Conservation (phyloP, 495 filamentous ascomycete genomes). For the Podospora didyma region DNA sequence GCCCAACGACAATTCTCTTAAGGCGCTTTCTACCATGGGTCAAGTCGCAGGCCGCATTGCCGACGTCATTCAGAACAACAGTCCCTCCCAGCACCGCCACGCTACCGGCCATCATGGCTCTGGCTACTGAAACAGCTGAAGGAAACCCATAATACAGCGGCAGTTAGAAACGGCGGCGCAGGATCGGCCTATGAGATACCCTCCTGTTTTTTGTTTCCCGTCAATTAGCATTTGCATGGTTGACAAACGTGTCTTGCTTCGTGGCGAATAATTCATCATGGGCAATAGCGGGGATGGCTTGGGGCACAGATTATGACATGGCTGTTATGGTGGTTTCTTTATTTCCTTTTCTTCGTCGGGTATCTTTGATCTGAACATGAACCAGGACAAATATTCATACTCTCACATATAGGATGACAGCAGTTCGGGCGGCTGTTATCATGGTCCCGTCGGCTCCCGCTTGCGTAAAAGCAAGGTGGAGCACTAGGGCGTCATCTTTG, state of each 20-base stretch:
- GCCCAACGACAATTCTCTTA: slow-evolving; percentile 59
- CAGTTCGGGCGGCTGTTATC: neutral
- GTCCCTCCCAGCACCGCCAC: too few relatives aligned
- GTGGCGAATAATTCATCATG: neutral
- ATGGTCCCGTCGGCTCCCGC: neutral
- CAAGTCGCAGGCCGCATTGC: slow-evolving; percentile 22
- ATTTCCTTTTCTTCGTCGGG: neutral
- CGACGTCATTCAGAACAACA: slow-evolving; percentile 11
- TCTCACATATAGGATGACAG: neutral
- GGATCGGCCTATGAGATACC: neutral
- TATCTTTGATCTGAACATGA: neutral
- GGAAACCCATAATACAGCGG: neutral
- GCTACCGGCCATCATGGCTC: neutral
- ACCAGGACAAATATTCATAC: neutral
- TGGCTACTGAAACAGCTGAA: neutral
- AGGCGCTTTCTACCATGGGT: slow-evolving; percentile 56
- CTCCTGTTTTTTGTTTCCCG: neutral
- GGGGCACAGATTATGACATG: neutral
- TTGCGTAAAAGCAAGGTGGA: neutral
- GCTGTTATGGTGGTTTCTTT: neutral
- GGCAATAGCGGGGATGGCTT: neutral
- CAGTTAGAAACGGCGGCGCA: neutral
- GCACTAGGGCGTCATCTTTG: neutral
- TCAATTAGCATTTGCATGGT: neutral
- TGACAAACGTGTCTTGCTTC: neutral